Evolutionary conservation across 2,329 filamentous ascomycete species (phyloP).

Genomic region (Phyllosticta ampelicida): DNA sequence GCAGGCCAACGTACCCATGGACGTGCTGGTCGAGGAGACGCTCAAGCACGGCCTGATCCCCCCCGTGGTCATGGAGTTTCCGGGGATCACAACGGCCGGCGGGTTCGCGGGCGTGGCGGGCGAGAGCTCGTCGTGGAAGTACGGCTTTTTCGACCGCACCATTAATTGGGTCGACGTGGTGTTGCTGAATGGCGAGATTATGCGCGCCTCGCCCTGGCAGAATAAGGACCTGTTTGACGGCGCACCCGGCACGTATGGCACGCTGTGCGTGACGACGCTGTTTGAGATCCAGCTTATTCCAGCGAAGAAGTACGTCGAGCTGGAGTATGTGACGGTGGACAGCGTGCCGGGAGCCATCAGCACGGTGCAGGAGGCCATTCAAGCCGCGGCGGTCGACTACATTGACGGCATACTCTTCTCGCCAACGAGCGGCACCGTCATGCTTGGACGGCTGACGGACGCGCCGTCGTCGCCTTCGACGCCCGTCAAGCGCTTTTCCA

Average conservation of each 20-base stretch:
- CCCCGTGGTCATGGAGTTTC: slow-evolving; percentile 61
- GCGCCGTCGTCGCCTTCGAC: slow-evolving; percentile 24
- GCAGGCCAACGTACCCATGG: slow-evolving; percentile 62
- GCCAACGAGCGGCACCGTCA: slow-evolving; percentile 45
- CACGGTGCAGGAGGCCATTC: slow-evolving; percentile 38
- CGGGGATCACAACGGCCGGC: slow-evolving; percentile 57
- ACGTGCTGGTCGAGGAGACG: slow-evolving; percentile 48
- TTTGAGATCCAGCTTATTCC: slow-evolving; percentile 48
- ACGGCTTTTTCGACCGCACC: slow-evolving; percentile 56
- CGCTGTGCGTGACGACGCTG: slow-evolving; percentile 49
- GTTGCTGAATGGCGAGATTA: slow-evolving; percentile 45
- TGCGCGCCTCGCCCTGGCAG: slow-evolving; percentile 37
- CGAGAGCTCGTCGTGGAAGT: slow-evolving; percentile 55
- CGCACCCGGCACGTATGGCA: slow-evolving; percentile 50
- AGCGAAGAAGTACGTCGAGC: slow-evolving; percentile 47
- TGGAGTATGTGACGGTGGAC: slow-evolving; percentile 49
- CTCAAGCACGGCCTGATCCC: slow-evolving; percentile 46
- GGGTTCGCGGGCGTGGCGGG: slow-evolving; percentile 56
- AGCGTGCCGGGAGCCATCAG: slow-evolving; percentile 39
- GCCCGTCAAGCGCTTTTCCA: slow-evolving; percentile 40
- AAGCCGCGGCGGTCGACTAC: slow-evolving; percentile 44
- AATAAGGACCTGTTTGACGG: slow-evolving; percentile 48
- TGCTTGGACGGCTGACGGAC: slow-evolving; percentile 48
- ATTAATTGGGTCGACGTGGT: slow-evolving; percentile 54
- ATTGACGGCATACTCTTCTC: slow-evolving; percentile 60